These are phyloP conservation scores for Nevesoporus exiguus DNA, from an alignment of 768 basidiomycete genomes.

Conservation along the genomic window DNA sequence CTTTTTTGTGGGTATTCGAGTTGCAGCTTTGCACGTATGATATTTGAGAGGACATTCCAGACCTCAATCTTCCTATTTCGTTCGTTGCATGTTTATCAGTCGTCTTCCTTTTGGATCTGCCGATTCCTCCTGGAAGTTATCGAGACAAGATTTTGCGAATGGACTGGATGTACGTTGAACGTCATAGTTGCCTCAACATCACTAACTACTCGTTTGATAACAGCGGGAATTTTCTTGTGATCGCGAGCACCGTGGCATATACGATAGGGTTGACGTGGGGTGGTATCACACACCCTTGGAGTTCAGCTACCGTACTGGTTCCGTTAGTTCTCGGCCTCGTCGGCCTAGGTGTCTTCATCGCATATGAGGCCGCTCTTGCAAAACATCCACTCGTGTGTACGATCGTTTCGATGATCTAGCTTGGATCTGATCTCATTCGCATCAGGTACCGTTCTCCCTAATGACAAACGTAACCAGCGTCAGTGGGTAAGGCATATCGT, in stretches of 20 bases:
- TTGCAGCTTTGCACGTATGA: background rate
- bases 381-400: background rate
- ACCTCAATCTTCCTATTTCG: background rate
- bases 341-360: background rate
- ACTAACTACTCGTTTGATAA: background rate
- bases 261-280: background rate
- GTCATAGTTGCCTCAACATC: background rate
- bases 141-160: background rate
- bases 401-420: background rate
- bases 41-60: background rate
- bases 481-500: constrained; percentile 14
- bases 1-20: background rate
- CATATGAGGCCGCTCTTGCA: background rate
- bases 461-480: background rate
- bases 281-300: background rate
- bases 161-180: background rate
- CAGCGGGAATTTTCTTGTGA: background rate
- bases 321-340: background rate
- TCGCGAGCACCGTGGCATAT: background rate
- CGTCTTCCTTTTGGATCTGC: background rate
- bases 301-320: background rate
- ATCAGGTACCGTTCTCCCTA: constrained; percentile 7
- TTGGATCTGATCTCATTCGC: background rate
- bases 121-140: background rate
- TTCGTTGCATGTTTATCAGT: background rate